Evolutionary conservation across 805 yeast genomes (phyloP).

Genomic region (Ogataea zsoltii): DNA sequence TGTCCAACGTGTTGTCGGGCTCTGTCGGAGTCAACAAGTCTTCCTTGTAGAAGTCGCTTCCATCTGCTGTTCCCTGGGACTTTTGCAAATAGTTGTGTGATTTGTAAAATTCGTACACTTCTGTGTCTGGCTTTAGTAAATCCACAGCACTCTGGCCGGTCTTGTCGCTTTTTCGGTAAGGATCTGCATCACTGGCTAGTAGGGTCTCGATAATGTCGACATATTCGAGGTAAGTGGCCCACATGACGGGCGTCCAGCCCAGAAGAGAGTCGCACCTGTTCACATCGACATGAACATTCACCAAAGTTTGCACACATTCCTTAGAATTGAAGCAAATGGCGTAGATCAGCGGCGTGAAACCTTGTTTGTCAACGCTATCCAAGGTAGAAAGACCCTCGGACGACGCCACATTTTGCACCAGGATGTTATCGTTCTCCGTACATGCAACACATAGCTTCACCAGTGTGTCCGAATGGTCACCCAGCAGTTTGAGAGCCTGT

Average conservation of each 20-base stretch:
- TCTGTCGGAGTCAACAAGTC: slow-evolving; percentile 18
- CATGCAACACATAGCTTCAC: slow-evolving; percentile 40
- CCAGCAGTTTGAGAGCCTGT: slow-evolving; percentile 33
- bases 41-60: slow-evolving; percentile 17
- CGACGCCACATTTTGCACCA: slow-evolving; percentile 31
- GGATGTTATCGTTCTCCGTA: slow-evolving; percentile 37
- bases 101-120: slow-evolving; percentile 58
- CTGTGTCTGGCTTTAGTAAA: slow-evolving; percentile 55
- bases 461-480: slow-evolving; percentile 31
- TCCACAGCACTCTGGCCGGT: slow-evolving; percentile 53
- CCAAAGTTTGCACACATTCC: slow-evolving; percentile 49
- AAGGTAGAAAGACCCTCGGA: slow-evolving; percentile 23
- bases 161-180: slow-evolving; percentile 40
- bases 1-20: slow-evolving; percentile 31
- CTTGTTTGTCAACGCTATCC: slow-evolving; percentile 38
- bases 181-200: slow-evolving; percentile 65
- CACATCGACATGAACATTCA: slow-evolving; percentile 45
- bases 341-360: slow-evolving; percentile 49
- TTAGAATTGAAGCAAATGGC: slow-evolving; percentile 55
- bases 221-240: slow-evolving; percentile 74
- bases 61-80: slow-evolving; percentile 3
- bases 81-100: slow-evolving; percentile 45
- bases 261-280: slow-evolving; percentile 51
- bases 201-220: slow-evolving; percentile 55
- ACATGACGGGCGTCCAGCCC: slow-evolving; percentile 74